Base-by-base conservation (phyloP, 805 yeast species). In the Ogataea polymorpha region DNA sequence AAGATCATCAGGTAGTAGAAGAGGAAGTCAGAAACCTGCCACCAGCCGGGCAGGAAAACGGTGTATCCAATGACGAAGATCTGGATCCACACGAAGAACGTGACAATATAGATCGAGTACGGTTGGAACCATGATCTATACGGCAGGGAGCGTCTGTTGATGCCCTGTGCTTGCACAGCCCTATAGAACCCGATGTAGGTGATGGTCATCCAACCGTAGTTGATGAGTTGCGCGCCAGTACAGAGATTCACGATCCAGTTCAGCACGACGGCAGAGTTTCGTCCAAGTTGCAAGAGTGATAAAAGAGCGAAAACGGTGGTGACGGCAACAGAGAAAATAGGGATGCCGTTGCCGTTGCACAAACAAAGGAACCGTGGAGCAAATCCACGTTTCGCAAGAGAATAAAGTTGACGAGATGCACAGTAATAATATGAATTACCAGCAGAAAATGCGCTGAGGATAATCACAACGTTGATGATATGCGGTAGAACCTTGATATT, bases 371-470 rank as follows among this genome's bases (percentile, higher is more conserved):
- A 56, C 12, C 62, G 61, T 5, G 95, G 95, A 1, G 91, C 91
- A 50, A 77, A 75, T 1, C 89, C 88, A 47, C 73, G 75, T 17
- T 72, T 60, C 0, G 91, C 82, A 62, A 85, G 66, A 3, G 86
- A 84, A 56, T 80, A 80, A n/a, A 85, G 66, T 26, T 59, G 59
- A 53, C 76, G 58, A 9, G 88, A 76, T 1, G 90, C 79, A 44
- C 86, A 79, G 57, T 75, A 85, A 15, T 82, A 75, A 58, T 80
- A 81, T 5, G 90, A 82, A 63, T 86, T 86, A 33, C 93, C 95
- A 1, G 95, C 88, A 23, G 88, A 79, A 48, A 85, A 80, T 0
- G 89, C 86, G 6, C 88, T 74, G 12, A 85, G 68, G 40, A 87
- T 69, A 35, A 87, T 69, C 26, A 84, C 78, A 2, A 80, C 91